phyloP scores from a whole-genome alignment of 371 early-diverging fungal genomes.

The Mortierella sp. region DNA sequence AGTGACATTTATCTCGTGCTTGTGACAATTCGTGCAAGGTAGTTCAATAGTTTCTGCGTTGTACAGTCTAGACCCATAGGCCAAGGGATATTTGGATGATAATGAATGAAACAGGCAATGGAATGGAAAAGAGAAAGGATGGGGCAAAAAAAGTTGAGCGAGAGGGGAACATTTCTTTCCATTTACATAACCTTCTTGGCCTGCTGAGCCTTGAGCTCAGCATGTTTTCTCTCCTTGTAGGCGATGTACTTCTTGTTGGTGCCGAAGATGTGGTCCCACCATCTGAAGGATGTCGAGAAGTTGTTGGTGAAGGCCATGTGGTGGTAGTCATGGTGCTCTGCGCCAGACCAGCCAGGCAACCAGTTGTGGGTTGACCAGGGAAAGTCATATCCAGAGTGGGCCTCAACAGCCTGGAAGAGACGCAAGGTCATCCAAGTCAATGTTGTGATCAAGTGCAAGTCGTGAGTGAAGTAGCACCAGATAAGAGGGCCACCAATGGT shows the following conservation, averaged over 20 bases:
- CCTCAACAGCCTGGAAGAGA: constrained; percentile 87
- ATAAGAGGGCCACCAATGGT: constrained; percentile 80
- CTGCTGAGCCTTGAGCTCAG: constrained; percentile 27
- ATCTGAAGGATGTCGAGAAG: constrained; percentile 83
- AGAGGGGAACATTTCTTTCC: not conserved
- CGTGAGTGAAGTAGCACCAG: constrained; percentile 64
- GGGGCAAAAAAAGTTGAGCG: not conserved
- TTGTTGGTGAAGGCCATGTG: constrained; percentile 86
- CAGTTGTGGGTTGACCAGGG: constrained; percentile 87
- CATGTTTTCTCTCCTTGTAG: constrained; percentile 56
- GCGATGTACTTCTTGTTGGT: constrained; percentile 83
- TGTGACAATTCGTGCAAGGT: too few relatives aligned
- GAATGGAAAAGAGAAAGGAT: constrained; percentile 7
- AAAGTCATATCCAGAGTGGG: constrained; percentile 96
- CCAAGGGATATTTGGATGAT: too few relatives aligned
- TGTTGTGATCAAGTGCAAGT: constrained; percentile 83
- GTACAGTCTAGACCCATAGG: not conserved
- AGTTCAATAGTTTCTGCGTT: too few relatives aligned
- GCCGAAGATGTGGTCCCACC: constrained; percentile 86
- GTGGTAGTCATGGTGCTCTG: constrained; percentile 89
- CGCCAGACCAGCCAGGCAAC: constrained; percentile 84
- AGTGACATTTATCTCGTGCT: too few relatives aligned
- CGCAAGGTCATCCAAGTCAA: constrained; percentile 82
- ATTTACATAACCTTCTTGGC: constrained; percentile 45
- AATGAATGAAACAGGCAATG: too few relatives aligned